Conservation (phyloP, 306 rosid species). For the Fragaria vesca region DNA sequence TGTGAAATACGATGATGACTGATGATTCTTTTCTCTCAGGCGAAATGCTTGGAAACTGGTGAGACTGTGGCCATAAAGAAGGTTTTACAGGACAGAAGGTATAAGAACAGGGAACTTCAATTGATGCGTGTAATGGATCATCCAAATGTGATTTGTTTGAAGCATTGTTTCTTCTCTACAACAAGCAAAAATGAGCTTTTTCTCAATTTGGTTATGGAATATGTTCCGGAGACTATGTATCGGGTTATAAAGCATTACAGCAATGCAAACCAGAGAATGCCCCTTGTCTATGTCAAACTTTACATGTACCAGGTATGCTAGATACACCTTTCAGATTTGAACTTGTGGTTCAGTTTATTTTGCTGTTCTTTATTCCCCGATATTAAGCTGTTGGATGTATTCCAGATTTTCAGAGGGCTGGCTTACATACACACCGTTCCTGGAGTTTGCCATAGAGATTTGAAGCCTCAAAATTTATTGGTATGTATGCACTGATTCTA, state of each 20-base stretch:
- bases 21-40: conserved; percentile 43
- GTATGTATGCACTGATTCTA: conserved; percentile 39
- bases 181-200: conserved; percentile 86
- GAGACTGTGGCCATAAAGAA: conserved; percentile 93
- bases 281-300: conserved; percentile 82
- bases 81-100: conserved; percentile 88
- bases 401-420: conserved; percentile 89
- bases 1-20: background rate
- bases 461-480: conserved; percentile 97
- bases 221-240: conserved; percentile 89
- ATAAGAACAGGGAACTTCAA: conserved; percentile 89
- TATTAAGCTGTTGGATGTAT: conserved; percentile 2
- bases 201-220: conserved; percentile 97
- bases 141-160: conserved; percentile 82
- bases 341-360: background rate
- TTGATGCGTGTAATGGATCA: conserved; percentile 98
- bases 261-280: conserved; percentile 81
- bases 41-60: conserved; percentile 94
- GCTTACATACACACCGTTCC: conserved; percentile 91
- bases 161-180: conserved; percentile 97
- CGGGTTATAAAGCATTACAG: conserved; percentile 81
- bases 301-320: conserved; percentile 81
- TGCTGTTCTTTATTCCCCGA: conserved; percentile 17
- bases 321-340: conserved; percentile 6
- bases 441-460: conserved; percentile 91